Conservation (phyloP, 139 green algal genomes). For the Edaphochlamys debaryana region DNA sequence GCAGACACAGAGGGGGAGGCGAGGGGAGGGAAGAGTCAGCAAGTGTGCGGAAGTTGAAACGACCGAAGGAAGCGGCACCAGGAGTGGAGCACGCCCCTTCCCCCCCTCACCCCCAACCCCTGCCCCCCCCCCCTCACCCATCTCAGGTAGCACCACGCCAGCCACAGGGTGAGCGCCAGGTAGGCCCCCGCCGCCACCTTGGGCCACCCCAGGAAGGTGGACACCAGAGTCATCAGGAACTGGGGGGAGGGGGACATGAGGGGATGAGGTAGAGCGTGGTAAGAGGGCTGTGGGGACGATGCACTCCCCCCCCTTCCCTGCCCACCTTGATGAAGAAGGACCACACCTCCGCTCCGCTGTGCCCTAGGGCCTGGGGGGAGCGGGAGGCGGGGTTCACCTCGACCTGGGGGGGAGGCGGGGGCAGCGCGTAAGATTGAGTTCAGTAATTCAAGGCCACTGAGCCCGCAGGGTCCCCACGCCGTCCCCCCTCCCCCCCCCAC, state of each 20-base stretch:
- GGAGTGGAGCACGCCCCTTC: too few species aligned
- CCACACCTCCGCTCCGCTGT: conserved; percentile 22
- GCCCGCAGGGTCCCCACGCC: too few species aligned
- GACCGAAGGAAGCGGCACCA: too few species aligned
- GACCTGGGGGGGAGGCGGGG: background rate
- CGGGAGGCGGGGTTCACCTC: conserved; percentile 20
- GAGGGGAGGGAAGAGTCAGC: background rate
- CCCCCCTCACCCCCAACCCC: background rate
- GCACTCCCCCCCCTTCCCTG: too few species aligned
- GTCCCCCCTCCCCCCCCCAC: background rate
- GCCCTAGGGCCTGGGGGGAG: background rate
- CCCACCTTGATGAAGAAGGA: conserved; percentile 25
- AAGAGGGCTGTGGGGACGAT: too few species aligned
- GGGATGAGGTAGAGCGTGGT: too few species aligned
- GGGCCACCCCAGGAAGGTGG: conserved; percentile 4
- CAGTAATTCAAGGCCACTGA: too few species aligned
- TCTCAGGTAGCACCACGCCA: conserved; percentile 28
- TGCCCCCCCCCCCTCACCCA: background rate
- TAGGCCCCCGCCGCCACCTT: conserved; percentile 10
- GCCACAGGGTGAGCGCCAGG: conserved; percentile 6
- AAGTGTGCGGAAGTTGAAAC: background rate
- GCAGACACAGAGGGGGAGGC: background rate
- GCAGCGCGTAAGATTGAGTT: too few species aligned
- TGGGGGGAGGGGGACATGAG: background rate
- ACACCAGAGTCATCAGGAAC: conserved; percentile 20